These are phyloP conservation scores for Leishmania braziliensis DNA, from an alignment of 208 protist species.

Conservation along the genomic window DNA sequence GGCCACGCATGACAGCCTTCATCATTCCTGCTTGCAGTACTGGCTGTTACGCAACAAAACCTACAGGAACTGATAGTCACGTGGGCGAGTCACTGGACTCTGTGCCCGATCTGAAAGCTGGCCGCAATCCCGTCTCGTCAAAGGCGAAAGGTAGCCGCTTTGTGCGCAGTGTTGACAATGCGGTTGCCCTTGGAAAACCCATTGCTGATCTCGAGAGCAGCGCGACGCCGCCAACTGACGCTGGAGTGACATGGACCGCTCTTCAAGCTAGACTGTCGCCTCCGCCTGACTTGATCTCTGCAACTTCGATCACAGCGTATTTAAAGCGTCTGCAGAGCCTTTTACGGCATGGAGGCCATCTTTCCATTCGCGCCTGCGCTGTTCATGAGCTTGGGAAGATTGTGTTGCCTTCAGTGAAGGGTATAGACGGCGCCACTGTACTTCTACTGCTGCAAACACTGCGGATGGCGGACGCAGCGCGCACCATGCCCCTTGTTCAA, in stretches of 20 bases:
- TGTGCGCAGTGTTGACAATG: background rate
- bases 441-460: conserved; percentile 49
- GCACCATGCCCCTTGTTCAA: conserved; percentile 35
- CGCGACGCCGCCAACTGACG: background rate
- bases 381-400: conserved; percentile 19
- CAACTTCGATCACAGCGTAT: conserved; percentile 1
- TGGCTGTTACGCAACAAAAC: background rate
- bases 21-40: too few species aligned
- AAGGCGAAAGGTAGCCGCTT: conserved; percentile 3
- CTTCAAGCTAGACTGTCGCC: background rate
- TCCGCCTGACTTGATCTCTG: background rate
- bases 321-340: conserved; percentile 19
- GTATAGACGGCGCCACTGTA: conserved; percentile 43
- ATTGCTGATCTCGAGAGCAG: background rate
- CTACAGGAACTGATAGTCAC: background rate
- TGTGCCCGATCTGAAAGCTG: background rate
- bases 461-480: conserved; percentile 27
- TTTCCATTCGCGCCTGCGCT: background rate
- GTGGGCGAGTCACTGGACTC: background rate
- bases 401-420: conserved; percentile 34
- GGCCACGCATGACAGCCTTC: background rate
- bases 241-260: background rate
- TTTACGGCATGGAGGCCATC: background rate
- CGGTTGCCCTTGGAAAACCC: too few species aligned
- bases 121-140: background rate